These are phyloP conservation scores for Blastobotrys illinoisensis DNA, from an alignment of 1,139 yeast genomes.

Conservation along the genomic window DNA sequence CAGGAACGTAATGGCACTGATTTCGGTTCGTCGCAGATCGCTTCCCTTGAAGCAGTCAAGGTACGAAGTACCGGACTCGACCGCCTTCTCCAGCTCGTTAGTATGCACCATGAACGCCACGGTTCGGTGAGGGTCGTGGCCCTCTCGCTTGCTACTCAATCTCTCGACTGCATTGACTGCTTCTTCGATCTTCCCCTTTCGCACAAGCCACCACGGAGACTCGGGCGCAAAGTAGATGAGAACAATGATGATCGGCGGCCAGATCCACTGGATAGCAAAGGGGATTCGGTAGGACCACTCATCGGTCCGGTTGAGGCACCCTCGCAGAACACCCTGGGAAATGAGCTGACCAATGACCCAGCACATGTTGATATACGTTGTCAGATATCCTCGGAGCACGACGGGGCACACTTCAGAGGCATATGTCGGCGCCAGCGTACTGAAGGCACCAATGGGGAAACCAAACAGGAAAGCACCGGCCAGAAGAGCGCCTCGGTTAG, in stretches of 20 bases:
- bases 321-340: constrained; percentile 6
- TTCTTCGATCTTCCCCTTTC: constrained; percentile 34
- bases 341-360: constrained; percentile 42
- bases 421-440: constrained; percentile 40
- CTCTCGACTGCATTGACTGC: constrained; percentile 10
- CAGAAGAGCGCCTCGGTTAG: constrained; percentile 33
- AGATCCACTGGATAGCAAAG: constrained; percentile 53
- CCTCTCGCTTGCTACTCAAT: constrained; percentile 27
- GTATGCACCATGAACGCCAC: constrained; percentile 41
- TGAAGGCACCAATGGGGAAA: constrained; percentile 44
- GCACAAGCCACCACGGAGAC: constrained; percentile 51
- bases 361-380: constrained; percentile 38
- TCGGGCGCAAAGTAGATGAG: constrained; percentile 51
- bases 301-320: background rate
- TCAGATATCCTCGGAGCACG: constrained; percentile 38
- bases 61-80: constrained; percentile 6
- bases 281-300: constrained; percentile 40
- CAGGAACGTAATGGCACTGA: constrained; percentile 23
- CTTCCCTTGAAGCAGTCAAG: constrained; percentile 41
- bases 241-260: constrained; percentile 52
- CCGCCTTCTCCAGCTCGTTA: constrained; percentile 9
- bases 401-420: constrained; percentile 46
- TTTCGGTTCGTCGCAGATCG: constrained; percentile 50
- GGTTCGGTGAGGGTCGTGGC: constrained; percentile 30
- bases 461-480: constrained; percentile 43